These are phyloP conservation scores for Bryum argenteum DNA, from an alignment of 225 moss, liverwort and hornwort genomes.

Conservation along the genomic window DNA sequence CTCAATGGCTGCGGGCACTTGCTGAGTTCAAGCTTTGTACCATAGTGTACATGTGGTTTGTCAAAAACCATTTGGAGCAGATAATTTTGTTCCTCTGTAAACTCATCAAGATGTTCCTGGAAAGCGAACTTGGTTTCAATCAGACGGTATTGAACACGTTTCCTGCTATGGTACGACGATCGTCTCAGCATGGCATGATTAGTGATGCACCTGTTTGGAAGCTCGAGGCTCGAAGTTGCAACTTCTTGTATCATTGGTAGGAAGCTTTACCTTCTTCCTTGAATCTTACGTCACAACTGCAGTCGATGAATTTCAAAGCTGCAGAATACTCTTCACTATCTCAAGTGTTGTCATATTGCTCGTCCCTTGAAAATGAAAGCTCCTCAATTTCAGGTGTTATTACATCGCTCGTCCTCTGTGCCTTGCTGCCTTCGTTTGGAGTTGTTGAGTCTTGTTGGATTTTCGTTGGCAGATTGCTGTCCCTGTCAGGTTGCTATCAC, in stretches of 20 bases:
- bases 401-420: neutral
- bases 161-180: neutral
- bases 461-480: neutral
- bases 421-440: neutral
- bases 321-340: neutral
- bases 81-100: conserved; percentile 9
- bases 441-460: neutral
- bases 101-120: conserved; percentile 10
- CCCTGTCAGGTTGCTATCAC: neutral
- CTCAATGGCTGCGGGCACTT: conserved; percentile 1
- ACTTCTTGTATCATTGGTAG: conserved; percentile 25
- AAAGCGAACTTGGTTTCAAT: conserved; percentile 12
- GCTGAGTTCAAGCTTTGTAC: conserved; percentile 31
- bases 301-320: conserved; percentile 6
- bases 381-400: no score
- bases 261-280: conserved; percentile 19
- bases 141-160: neutral
- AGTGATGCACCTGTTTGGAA: conserved; percentile 2
- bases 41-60: conserved; percentile 24
- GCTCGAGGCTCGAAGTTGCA: conserved; percentile 21
- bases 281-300: neutral
- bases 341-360: neutral
- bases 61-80: conserved; percentile 20
- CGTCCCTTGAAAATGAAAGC: neutral
- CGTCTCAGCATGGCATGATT: conserved; percentile 16